Percentiles rank a stretch among this genome's conserved stretches.
phyloP scores from a whole-genome alignment of 805 yeast species.

The Ogataea neopini region DNA sequence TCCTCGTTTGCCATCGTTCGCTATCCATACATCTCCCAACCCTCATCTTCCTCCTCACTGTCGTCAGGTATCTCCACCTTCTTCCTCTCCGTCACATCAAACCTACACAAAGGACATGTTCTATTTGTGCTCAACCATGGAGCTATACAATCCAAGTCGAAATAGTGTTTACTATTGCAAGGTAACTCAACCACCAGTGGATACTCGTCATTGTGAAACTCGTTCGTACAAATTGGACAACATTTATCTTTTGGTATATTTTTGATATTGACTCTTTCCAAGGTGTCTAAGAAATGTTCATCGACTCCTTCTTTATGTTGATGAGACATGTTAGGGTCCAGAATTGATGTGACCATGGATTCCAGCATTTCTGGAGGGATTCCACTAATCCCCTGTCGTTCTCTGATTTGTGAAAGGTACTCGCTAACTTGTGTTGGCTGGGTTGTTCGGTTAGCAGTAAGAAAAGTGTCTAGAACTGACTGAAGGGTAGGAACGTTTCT shows the following conservation, averaged over 20 bases:
- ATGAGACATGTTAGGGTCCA: conserved; percentile 13
- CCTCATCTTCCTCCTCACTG: conserved; percentile 66
- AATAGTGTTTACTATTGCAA: conserved; percentile 67
- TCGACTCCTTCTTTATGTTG: conserved; percentile 50
- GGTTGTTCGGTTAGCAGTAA: conserved; percentile 1
- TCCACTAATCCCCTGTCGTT: conserved; percentile 3
- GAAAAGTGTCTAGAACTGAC: conserved; percentile 11
- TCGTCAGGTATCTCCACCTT: conserved; percentile 37
- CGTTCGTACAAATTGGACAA: conserved; percentile 84
- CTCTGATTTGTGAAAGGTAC: conserved; percentile 10
- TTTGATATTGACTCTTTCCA: conserved; percentile 63
- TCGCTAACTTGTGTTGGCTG: conserved; percentile 10
- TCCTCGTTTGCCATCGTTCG: no score
- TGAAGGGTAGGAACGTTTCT: conserved; percentile 11
- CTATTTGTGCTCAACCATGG: conserved; percentile 80
- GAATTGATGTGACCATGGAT: conserved; percentile 11
- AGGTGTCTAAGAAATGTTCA: conserved; percentile 68
- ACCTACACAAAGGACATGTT: conserved; percentile 87
- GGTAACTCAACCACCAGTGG: conserved; percentile 78
- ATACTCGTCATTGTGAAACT: conserved; percentile 67
- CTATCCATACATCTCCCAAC: conserved; percentile 79
- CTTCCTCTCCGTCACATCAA: conserved; percentile 55
- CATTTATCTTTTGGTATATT: conserved; percentile 50
- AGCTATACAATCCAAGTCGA: conserved; percentile 86
- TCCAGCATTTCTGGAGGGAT: conserved; percentile 10